Evolutionary conservation across 148 eudicot genomes (phyloP), one percentile per base, ranked within the genome.

Genomic region (Amaranthus hypochondriacus): DNA sequence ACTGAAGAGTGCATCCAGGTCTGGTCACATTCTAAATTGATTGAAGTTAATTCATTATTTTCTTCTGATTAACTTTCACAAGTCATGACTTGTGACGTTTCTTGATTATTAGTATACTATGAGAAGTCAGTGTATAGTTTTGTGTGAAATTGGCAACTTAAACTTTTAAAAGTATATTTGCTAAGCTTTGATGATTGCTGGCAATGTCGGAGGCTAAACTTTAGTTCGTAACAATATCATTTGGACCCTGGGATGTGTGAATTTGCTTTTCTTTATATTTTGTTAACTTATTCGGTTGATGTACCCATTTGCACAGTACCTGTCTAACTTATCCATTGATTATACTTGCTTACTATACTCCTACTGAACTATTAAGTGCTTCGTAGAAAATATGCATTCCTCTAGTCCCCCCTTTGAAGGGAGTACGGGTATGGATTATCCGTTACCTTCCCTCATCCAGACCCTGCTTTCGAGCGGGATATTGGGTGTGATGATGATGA

Each of bases 1-100:
- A 95, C 99, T 43, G 85, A 86, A 73, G 99, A 95, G 77, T 95
- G 99, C 87, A 90, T 92, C 68, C 88, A 95, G 96, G 99, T 95
- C 76, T 44, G n/a, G 51, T 46, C 7, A 9, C 54, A 10, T 13
- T 5, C 51, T 6, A 8, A 13, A 66, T 8, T 21, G 53, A 5
- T 52, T 50, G 1, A 66, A 66, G 39, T 48, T 65, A 47, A 66
- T 48, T 48, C 6, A 7, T 48, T n/a, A 3, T 18, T 2, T 2
- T 7, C 2, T 48, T 49, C 50, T 48, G 3, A 48, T 5, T 60
- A 44, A 4, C 63, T 28, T 60, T 7, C 44, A 21, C 15, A 4
- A 21, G 44, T 60, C 2, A 60, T n/a, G 18, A 18, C 18, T 18
- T 21, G 9, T 14, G 59, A 14, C 42, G 9, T 59, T 59, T 8